Evolutionary conservation across 805 yeast genomes (phyloP), one percentile per base, ranked within the genome.

Genomic region (Nakazawaea pomicola): DNA sequence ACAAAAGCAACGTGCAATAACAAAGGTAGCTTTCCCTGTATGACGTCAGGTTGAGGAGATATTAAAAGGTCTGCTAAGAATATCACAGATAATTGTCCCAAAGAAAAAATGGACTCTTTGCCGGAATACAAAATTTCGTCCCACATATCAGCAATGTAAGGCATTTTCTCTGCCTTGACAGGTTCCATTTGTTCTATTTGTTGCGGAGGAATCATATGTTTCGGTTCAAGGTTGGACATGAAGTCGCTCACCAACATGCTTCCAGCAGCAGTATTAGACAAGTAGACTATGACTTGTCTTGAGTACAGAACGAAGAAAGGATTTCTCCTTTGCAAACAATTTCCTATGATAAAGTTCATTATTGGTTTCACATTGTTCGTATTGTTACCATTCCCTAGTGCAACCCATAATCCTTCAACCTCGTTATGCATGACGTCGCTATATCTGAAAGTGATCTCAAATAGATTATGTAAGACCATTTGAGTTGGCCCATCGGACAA

Each of bases 331-430:
- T 78, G 78, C 41, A 90, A 63, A 29, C 95, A 80, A 27, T 80
- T 76, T 17, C 70, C 70, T 33, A 86, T 67, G 33, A 88, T 66
- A 54, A 79, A 93, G 33, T 80, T 83, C 53, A 87, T 61, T 16
- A 88, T 83, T 1, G 76, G 79, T 33, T 78, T 78, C 16, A 82
- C 80, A 52, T 91, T 89, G n/a, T 65, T 70, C 23, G 75, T 71
- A 21, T 76, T 72, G n/a, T 74, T 72, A 4, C 83, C 86, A 37
- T 74, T 77, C 1, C 95, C 96, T n/a, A 93, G 65, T 0, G 97
- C 91, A 4, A 86, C 88, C 99, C 99, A 93, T 17, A 93, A 61
- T 0, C 95, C 95, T 57, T 90, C 97, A 9, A 93, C 87, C 51
- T 89, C 98, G 51, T 83, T 83, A 33, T 87, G 86, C 49, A 87